Conservation (phyloP, 768 basidiomycete species). For the Pulveroboletus frians region DNA sequence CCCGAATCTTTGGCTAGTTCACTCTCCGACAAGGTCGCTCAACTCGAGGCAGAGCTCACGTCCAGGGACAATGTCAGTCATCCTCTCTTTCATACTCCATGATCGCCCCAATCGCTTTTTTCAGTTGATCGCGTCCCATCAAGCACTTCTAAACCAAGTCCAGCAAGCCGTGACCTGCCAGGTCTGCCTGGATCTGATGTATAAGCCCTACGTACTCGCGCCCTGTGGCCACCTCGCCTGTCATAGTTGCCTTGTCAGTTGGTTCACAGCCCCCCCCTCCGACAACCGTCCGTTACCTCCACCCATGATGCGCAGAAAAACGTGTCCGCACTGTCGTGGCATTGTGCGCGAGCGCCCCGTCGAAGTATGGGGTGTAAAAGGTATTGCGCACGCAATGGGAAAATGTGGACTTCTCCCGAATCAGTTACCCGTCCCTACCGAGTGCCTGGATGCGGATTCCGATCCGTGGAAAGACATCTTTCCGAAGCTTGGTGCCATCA, state of each 20-base stretch:
- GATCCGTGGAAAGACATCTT: conserved; percentile 73
- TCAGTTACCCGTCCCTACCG: conserved; percentile 23
- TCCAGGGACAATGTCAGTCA: conserved; percentile 36
- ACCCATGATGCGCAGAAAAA: conserved; percentile 35
- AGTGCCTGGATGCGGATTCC: conserved; percentile 21
- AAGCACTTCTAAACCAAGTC: conserved; percentile 47
- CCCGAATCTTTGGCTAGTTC: background rate
- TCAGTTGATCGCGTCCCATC: conserved; percentile 53
- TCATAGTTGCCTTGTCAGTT: conserved; percentile 64
- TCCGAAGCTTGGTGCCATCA: conserved; percentile 17
- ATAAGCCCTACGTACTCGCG: conserved; percentile 67
- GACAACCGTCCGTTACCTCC: conserved; percentile 25
- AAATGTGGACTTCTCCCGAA: conserved; percentile 46
- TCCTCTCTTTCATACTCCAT: background rate
- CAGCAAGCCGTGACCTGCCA: conserved; percentile 69
- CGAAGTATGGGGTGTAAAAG: conserved; percentile 46
- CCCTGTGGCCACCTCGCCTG: conserved; percentile 76
- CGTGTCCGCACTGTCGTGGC: conserved; percentile 42
- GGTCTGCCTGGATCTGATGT: conserved; percentile 71
- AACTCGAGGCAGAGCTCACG: conserved; percentile 42
- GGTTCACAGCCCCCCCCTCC: conserved; percentile 55
- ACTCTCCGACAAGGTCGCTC: conserved; percentile 29
- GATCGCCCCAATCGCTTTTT: background rate
- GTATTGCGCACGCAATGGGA: conserved; percentile 40
- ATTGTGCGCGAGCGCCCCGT: conserved; percentile 42